Evolutionary conservation across 768 basidiomycete genomes (phyloP), one percentile per base, ranked within the genome.

Genomic region (Favolaschia claudopus): DNA sequence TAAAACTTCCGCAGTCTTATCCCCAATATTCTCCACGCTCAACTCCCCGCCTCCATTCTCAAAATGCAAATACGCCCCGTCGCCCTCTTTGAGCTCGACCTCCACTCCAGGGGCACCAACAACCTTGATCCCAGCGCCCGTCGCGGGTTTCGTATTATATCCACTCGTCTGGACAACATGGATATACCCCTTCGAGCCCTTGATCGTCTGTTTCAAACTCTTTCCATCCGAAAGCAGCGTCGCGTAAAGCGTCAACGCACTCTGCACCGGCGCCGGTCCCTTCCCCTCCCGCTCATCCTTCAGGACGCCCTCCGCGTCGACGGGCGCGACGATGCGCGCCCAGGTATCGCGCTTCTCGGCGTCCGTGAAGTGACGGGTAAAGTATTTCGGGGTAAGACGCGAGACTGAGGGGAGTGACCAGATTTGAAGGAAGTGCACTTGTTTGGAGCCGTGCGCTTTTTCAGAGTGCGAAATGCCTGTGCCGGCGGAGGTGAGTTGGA

Each of bases 401-500:
- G 72, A 63, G 1, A 71, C 72, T 51, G 74, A 70, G 0, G 83
- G 83, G 0, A 79, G 8, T 36, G 81, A 76, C 83, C 82, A 85
- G 60, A 84, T 84, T 60, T 85, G 82, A 19, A 83, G 76, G 72
- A 84, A 84, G 60, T 84, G 83, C 5, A 80, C 82, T 46, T 73
- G 74, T 34, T 71, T 71, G 32, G 67, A 43, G 19, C 82, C 80
- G 53, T 82, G 67, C 1, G 79, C 73, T 40, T 82, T 81, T 69
- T 85, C 82, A 28, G 88, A 89, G 73, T 98, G 96, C 0, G 87
- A 81, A 67, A 98, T 96, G 4, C 96, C 96, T 0, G 90, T 95
- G 10, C 96, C 96, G 0, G 96, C 88, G 1, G 91, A 93, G 2
- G 95, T 95, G 77, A 97, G 85, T 72, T 98, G 96, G 29, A 98